Evolutionary conservation across 352 stramenopile genomes (phyloP).

Genomic region (Phytophthora foliorum): DNA sequence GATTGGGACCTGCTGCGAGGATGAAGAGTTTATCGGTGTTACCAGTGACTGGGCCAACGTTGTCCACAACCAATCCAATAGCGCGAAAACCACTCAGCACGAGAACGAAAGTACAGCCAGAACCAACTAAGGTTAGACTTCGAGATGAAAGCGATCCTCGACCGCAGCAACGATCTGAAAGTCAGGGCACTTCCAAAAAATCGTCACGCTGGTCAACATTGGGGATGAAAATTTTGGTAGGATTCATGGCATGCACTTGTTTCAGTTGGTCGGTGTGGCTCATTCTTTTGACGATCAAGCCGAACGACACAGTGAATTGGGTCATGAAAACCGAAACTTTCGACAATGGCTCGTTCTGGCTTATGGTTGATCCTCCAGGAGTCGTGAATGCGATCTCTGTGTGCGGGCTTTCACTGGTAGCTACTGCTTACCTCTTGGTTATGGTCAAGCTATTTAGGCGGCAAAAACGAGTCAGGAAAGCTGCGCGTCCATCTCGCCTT

Average conservation of each 20-base stretch:
- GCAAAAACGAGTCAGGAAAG: background rate
- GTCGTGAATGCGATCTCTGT: constrained; percentile 7
- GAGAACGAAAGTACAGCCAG: background rate
- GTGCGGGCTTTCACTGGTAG: constrained; percentile 6
- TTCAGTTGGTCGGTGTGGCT: constrained; percentile 28
- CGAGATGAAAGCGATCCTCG: background rate
- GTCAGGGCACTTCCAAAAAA: background rate
- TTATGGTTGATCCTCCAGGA: constrained; percentile 12
- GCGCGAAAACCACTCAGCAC: background rate
- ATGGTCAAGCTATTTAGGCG: constrained; percentile 7
- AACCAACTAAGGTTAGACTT: background rate
- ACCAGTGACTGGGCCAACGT: background rate
- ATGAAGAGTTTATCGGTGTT: background rate
- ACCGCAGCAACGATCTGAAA: background rate
- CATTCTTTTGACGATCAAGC: constrained; percentile 19
- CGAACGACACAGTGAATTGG: constrained; percentile 27
- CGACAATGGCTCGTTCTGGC: constrained; percentile 41
- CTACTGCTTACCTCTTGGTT: constrained; percentile 12
- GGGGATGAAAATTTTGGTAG: background rate
- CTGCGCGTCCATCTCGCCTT: background rate
- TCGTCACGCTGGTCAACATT: background rate
- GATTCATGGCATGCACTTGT: constrained; percentile 7
- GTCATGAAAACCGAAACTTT: constrained; percentile 36
- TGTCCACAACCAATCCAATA: background rate
- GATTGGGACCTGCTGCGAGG: background rate